A percentile compares a stretch with the other conserved stretches of the same genome.
phyloP scores from a whole-genome alignment of 768 basidiomycete genomes.

The Clitopilus hobsonii region DNA sequence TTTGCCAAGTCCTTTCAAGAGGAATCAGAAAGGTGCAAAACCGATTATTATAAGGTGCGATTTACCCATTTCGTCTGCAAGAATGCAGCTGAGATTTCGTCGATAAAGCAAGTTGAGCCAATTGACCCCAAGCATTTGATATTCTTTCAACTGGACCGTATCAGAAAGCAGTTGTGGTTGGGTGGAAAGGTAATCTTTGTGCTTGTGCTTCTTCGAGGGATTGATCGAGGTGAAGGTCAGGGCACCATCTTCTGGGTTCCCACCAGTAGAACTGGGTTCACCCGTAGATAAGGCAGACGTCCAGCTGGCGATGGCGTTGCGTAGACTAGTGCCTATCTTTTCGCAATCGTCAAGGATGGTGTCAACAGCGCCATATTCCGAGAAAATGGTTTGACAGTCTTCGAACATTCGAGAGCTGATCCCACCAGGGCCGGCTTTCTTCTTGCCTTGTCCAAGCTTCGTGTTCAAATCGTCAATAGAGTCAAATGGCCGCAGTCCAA shows the following conservation, averaged over 20 bases:
- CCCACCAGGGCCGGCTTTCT: conserved; percentile 76
- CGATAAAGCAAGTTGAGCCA: conserved; percentile 90
- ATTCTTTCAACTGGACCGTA: conserved; percentile 84
- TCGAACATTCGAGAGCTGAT: conserved; percentile 90
- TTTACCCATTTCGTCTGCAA: conserved; percentile 99
- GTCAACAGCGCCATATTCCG: conserved; percentile 86
- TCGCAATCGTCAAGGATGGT: conserved; percentile 86
- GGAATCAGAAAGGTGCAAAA: conserved; percentile 3
- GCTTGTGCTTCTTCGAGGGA: conserved; percentile 31
- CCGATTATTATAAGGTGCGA: conserved; percentile 10
- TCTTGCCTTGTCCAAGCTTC: conserved; percentile 83
- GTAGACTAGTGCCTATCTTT: conserved; percentile 71
- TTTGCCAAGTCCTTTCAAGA: conserved; percentile 81
- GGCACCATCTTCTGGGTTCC: conserved; percentile 56
- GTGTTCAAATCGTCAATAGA: conserved; percentile 67
- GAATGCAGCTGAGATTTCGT: conserved; percentile 82
- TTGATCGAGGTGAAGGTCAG: conserved; percentile 49
- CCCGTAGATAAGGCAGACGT: conserved; percentile 27
- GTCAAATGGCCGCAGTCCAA: conserved; percentile 75
- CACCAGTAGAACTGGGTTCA: no score
- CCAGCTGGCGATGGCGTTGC: conserved; percentile 78
- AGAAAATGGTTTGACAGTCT: conserved; percentile 80
- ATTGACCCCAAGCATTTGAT: conserved; percentile 95
- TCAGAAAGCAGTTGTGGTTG: conserved; percentile 71
- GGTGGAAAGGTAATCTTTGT: conserved; percentile 62